Percentiles rank a stretch among this genome's conserved stretches.
Conservation (phyloP, 306 rosid genomes). For the Prunus padus region DNA sequence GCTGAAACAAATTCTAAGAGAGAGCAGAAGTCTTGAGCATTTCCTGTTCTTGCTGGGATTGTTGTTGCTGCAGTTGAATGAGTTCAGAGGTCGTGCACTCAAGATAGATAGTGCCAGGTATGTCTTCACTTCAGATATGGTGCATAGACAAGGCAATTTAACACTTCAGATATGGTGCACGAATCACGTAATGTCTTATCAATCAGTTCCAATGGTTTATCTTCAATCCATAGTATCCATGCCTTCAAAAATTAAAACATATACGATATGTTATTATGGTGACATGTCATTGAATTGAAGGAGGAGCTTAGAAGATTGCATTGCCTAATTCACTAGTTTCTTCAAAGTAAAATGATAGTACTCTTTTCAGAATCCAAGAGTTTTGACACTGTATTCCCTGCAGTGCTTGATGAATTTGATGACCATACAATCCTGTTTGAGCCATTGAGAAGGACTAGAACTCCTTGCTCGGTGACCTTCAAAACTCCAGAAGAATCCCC, state of each 20-base stretch:
- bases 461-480: constrained; percentile 14
- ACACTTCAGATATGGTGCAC: neutral
- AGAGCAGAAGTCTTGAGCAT: no score
- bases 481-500: constrained; percentile 5
- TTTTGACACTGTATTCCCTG: constrained; percentile 8
- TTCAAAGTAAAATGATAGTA: neutral
- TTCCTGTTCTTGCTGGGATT: no score
- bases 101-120: constrained; percentile 13
- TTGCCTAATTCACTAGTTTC: no score
- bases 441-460: constrained; percentile 24
- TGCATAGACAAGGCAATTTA: no score
- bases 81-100: no score
- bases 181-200: constrained; percentile 1
- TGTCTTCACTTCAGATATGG: constrained; percentile 11
- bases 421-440: constrained; percentile 31
- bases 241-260: constrained; percentile 15
- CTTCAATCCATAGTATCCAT: constrained; percentile 28
- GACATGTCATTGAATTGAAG: neutral
- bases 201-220: constrained; percentile 2
- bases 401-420: constrained; percentile 22
- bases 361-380: constrained; percentile 29
- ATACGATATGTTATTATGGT: neutral
- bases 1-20: no score
- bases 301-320: no score
- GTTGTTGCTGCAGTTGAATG: no score